Base-by-base conservation (phyloP, 257 asterid genomes). In the Ophiorrhiza pumila region DNA sequence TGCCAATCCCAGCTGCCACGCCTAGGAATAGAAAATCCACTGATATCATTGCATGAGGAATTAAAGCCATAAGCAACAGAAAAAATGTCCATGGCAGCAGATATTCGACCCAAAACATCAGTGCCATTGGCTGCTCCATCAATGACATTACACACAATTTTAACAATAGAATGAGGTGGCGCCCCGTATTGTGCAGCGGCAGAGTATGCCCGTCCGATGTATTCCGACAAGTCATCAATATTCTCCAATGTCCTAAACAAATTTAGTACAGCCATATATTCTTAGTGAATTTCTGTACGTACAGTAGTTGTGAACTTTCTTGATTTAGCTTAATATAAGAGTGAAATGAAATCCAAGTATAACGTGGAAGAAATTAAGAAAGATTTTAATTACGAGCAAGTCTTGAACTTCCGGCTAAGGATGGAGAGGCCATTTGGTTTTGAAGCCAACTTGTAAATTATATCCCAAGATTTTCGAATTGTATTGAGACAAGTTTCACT, bases 391-490 rank as follows among this genome's bases (percentile, higher is more conserved):
- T 53, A 57, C 76, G 72, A 32, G 73, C 76, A 77, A 65, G 63
- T 29, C 46, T 83, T 86, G 89, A 91, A 89, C 81, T 71, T 82
- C 55, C 68, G 67, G 1, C 78, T 78, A 4, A 89, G 88, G 52
- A 67, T 45, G 71, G 87, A 78, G 76, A 89, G 89, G 57, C 97
- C 94, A 35, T 70, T 67, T 0, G 74, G 74, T 23, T 73, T n/a
- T 7, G 86, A 77, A 57, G 93, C 96, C 17, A 85, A 60, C 60
- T 53, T 67, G 74, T 89, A 87, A 20, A 88, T 89, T 76, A 72
- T 75, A 0, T 76, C 74, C 97, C 97, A 91, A 7, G 96, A 89
- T 20, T 83, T 65, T 72, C 61, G 56, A 37, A 89, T 91, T 1
- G 80, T 81, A 68, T 69, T 60, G 23, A 78, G 86, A 25, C 96